Evolutionary conservation across 495 filamentous ascomycete genomes (phyloP).

Genomic region (Parachaetomium inaequale): DNA sequence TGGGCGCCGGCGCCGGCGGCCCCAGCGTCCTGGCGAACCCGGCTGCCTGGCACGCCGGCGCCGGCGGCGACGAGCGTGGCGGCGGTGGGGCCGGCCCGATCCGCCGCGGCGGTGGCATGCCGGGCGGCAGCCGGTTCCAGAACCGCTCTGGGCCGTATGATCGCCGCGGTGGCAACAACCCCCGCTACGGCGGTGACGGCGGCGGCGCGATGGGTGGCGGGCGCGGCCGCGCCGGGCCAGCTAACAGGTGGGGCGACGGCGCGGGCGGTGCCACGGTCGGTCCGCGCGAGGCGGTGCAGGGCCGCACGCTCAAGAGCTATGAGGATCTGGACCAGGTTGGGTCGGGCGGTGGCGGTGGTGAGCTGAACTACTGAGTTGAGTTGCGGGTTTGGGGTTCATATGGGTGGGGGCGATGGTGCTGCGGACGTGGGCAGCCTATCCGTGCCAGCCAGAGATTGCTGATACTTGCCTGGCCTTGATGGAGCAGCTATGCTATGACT

Average conservation of each 20-base stretch:
- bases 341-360: slow-evolving; percentile 54
- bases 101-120: slow-evolving; percentile 44
- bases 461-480: neutral
- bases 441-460: neutral
- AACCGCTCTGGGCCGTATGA: slow-evolving; percentile 50
- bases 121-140: slow-evolving; percentile 40
- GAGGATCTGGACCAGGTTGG: slow-evolving; percentile 93
- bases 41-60: slow-evolving; percentile 42
- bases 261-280: slow-evolving; percentile 66
- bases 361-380: slow-evolving; percentile 54
- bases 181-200: slow-evolving; percentile 31
- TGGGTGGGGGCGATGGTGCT: neutral
- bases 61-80: slow-evolving; percentile 44
- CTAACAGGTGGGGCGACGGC: slow-evolving; percentile 61
- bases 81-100: slow-evolving; percentile 41
- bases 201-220: slow-evolving; percentile 32
- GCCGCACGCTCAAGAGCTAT: slow-evolving; percentile 89
- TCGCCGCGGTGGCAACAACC: slow-evolving; percentile 46
- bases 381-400: neutral
- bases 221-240: slow-evolving; percentile 46
- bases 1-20: slow-evolving; percentile 46
- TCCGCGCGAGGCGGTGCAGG: slow-evolving; percentile 81
- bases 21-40: slow-evolving; percentile 40
- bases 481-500: neutral
- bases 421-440: neutral